These are phyloP conservation scores for Trichoderma parareesei DNA, from an alignment of 495 filamentous ascomycete species.

Conservation along the genomic window DNA sequence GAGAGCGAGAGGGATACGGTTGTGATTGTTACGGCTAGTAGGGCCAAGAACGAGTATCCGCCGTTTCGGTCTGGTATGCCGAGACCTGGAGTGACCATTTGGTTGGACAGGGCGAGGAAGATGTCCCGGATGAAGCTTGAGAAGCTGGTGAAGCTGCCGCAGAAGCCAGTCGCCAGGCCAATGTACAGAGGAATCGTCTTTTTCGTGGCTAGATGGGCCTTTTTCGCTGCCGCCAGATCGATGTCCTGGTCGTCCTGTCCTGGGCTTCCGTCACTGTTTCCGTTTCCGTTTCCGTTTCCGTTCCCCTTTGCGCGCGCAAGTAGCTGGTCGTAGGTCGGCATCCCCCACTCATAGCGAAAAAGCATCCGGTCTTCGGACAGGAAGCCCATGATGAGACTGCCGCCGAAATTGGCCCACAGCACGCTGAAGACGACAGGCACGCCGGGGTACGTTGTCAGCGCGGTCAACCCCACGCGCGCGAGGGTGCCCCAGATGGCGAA, in stretches of 20 bases:
- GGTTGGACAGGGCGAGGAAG: slow-evolving; percentile 79
- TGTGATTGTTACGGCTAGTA: slow-evolving; percentile 59
- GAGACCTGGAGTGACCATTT: slow-evolving; percentile 27
- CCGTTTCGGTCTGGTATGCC: slow-evolving; percentile 45
- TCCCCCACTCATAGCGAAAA: slow-evolving; percentile 61
- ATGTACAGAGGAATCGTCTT: slow-evolving; percentile 87
- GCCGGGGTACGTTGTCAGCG: slow-evolving; percentile 72
- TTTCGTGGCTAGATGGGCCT: slow-evolving; percentile 51
- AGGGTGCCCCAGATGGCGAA: slow-evolving; percentile 87
- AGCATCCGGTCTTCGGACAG: slow-evolving; percentile 70
- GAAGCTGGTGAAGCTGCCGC: slow-evolving; percentile 87
- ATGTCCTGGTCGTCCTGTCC: slow-evolving; percentile 16
- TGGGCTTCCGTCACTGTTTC: slow-evolving; percentile 23
- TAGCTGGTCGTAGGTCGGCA: slow-evolving; percentile 24
- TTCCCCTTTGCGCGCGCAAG: slow-evolving; percentile 24
- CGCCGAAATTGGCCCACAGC: slow-evolving; percentile 88
- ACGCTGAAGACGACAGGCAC: slow-evolving; percentile 65
- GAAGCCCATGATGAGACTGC: slow-evolving; percentile 74
- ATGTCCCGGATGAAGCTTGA: slow-evolving; percentile 80
- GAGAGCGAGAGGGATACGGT: slow-evolving; percentile 62
- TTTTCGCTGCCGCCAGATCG: slow-evolving; percentile 35
- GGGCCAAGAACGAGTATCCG: slow-evolving; percentile 76
- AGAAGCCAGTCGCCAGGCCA: slow-evolving; percentile 88
- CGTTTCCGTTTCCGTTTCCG: slow-evolving; percentile 20
- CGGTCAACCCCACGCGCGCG: slow-evolving; percentile 71